phyloP scores from a whole-genome alignment of 768 basidiomycete species.

The Pulveroboletus sp. region DNA sequence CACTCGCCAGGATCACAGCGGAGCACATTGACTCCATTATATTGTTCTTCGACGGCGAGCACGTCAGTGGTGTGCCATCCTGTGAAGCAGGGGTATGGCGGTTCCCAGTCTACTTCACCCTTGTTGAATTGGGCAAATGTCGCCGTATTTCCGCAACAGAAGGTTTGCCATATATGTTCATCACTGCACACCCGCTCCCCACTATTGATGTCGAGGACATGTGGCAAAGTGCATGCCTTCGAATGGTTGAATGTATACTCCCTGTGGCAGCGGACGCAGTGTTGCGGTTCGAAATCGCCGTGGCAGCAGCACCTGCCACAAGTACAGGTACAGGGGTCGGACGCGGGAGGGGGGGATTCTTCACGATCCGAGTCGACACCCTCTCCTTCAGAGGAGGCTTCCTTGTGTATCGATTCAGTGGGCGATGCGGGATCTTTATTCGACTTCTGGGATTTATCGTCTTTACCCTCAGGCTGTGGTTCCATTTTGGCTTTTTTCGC shows the following conservation, averaged over 20 bases:
- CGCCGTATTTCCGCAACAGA: background rate
- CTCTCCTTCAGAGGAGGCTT: no score
- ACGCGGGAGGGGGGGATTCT: background rate
- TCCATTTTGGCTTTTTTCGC: background rate
- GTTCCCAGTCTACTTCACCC: background rate
- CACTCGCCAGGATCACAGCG: slow-evolving; percentile 1
- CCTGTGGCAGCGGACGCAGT: slow-evolving; percentile 5
- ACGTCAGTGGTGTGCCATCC: slow-evolving; percentile 1
- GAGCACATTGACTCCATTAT: slow-evolving; percentile 1
- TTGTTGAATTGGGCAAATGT: no score
- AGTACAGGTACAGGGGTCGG: slow-evolving; percentile 1
- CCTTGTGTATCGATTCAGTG: no score
- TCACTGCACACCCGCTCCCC: background rate
- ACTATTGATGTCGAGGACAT: background rate
- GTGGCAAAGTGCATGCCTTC: background rate
- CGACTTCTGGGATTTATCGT: background rate
- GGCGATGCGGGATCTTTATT: no score
- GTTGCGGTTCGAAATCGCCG: background rate
- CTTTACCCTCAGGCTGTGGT: background rate
- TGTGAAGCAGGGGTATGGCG: background rate
- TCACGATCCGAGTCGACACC: background rate
- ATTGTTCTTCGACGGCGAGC: background rate
- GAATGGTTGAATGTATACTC: background rate
- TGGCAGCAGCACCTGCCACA: slow-evolving; percentile 6
- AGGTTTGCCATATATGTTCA: background rate